These are phyloP conservation scores for Bretziella fagacearum DNA, from an alignment of 2,329 filamentous ascomycete genomes.

Conservation along the genomic window DNA sequence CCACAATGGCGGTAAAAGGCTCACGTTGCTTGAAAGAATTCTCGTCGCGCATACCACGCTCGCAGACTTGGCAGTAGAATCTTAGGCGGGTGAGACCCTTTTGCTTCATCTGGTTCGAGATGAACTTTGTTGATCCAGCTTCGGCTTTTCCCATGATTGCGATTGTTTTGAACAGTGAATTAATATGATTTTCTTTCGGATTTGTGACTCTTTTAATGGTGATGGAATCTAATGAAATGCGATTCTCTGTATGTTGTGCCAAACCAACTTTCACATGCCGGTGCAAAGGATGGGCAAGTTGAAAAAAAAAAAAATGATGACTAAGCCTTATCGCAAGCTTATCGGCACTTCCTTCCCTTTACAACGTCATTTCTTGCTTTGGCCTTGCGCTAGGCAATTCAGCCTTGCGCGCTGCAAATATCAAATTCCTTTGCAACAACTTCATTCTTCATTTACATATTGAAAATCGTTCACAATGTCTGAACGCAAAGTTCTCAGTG, in stretches of 20 bases:
- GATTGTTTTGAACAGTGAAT: no score
- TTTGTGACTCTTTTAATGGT: neutral
- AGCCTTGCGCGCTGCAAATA: neutral
- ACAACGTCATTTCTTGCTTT: constrained; percentile 6
- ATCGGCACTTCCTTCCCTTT: constrained; percentile 3
- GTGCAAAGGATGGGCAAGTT: constrained; percentile 7
- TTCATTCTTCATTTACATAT: neutral
- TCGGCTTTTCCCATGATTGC: constrained; percentile 77
- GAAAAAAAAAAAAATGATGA: constrained; percentile 3
- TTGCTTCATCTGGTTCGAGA: constrained; percentile 80
- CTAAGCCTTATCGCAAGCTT: constrained; percentile 11
- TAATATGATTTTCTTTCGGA: neutral
- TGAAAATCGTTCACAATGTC: constrained; percentile 41
- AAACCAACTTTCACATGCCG: neutral
- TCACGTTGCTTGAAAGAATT: constrained; percentile 17
- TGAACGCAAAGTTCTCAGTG: constrained; percentile 61
- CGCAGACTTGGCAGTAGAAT: constrained; percentile 82
- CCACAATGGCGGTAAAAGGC: neutral
- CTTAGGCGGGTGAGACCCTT: constrained; percentile 63
- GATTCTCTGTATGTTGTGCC: neutral
- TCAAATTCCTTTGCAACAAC: neutral
- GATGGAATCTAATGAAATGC: neutral
- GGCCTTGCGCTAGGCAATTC: constrained; percentile 1
- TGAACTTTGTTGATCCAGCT: constrained; percentile 75
- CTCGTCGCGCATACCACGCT: constrained; percentile 23